Conservation (phyloP, 2,329 filamentous ascomycete species). For the Ophiognomonia clavigignenti-juglandacearum region DNA sequence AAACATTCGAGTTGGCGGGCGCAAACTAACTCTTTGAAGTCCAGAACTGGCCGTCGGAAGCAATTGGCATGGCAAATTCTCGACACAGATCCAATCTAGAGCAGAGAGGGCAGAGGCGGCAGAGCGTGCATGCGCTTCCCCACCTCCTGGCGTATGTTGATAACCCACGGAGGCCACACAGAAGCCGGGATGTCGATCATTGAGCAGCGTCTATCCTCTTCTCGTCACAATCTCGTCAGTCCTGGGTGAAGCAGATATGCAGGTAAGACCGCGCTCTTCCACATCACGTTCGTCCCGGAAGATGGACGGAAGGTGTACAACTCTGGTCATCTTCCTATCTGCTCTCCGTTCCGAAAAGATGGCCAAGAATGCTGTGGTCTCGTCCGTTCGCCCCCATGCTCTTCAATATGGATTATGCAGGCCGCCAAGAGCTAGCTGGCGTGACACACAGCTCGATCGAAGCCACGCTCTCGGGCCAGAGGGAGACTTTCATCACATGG, state of each 20-base stretch:
- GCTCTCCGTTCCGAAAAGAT: neutral
- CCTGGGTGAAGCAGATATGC: neutral
- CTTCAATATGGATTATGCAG: neutral
- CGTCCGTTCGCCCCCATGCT: neutral
- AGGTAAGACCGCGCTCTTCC: neutral
- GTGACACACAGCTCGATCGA: neutral
- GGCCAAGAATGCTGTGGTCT: no score
- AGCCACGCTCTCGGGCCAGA: neutral
- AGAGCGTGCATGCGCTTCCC: neutral
- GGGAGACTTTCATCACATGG: neutral
- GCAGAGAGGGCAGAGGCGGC: neutral
- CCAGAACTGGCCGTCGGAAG: no score
- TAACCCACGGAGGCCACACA: no score
- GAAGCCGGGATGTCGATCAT: neutral
- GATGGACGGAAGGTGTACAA: neutral
- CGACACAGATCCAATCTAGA: no score
- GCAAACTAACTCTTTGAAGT: no score
- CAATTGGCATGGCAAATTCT: slow-evolving; percentile 3
- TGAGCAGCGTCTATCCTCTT: neutral
- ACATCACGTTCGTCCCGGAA: neutral
- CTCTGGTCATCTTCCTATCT: neutral
- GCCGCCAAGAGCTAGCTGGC: neutral
- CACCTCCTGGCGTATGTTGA: slow-evolving; percentile 7
- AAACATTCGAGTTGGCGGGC: no score
- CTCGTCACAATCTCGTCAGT: neutral